phyloP scores from a whole-genome alignment of 2,329 filamentous ascomycete genomes.

The Colletotrichum costaricense region DNA sequence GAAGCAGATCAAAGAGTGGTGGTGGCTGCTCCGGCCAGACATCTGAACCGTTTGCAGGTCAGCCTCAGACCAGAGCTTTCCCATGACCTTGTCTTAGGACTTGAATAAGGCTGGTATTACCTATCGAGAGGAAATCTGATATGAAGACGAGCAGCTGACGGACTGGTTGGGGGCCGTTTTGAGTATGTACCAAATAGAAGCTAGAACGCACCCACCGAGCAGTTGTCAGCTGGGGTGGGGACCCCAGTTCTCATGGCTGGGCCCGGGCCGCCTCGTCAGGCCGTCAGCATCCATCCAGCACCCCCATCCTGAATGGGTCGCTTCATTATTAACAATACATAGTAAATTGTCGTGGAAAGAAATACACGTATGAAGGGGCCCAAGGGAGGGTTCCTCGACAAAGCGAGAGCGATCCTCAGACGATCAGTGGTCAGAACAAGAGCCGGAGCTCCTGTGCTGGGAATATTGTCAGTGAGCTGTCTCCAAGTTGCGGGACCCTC shows the following conservation, averaged over 20 bases:
- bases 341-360: not conserved
- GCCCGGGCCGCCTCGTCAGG: conserved; percentile 6
- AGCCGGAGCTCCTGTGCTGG: not conserved
- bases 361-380: not conserved
- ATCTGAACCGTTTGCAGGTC: not conserved
- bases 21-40: too few relatives aligned
- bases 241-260: conserved; percentile 12
- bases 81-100: not conserved
- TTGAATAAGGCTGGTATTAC: too few relatives aligned
- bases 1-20: not conserved
- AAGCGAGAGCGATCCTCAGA: not conserved
- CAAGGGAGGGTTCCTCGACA: not conserved
- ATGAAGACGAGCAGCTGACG: not conserved
- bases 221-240: not conserved
- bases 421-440: not conserved
- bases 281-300: not conserved
- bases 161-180: not conserved
- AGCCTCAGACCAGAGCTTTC: not conserved
- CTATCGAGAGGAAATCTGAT: too few relatives aligned
- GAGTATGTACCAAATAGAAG: not conserved
- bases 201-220: not conserved
- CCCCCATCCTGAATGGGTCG: not conserved
- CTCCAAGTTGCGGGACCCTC: conserved; percentile 17
- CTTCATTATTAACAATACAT: not conserved
- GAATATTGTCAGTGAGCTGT: not conserved